Conservation (phyloP, 2,329 filamentous ascomycete genomes). For the Aspergillus proliferans region DNA sequence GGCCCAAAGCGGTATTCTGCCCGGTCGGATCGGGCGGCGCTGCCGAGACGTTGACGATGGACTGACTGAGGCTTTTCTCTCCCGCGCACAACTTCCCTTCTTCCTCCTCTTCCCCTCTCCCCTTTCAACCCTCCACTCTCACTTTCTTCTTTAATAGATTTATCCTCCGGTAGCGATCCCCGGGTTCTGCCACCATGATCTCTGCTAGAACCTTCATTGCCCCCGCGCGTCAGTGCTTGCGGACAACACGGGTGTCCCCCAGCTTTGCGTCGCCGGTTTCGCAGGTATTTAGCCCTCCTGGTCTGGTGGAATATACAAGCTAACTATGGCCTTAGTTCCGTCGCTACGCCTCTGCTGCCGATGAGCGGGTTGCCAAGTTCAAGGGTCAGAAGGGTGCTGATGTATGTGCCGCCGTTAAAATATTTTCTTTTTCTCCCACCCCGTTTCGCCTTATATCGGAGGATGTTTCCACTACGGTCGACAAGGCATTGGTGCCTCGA, state of each 20-base stretch:
- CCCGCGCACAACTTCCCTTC: conserved; percentile 19
- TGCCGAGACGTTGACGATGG: conserved; percentile 8
- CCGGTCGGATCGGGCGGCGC: conserved; percentile 18
- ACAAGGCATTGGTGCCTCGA: background rate
- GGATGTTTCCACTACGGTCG: conserved; percentile 15
- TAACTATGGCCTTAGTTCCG: conserved; percentile 43
- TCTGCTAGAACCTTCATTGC: conserved; percentile 70
- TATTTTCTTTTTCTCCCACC: conserved; percentile 9
- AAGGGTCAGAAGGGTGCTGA: conserved; percentile 81
- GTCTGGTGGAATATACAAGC: background rate
- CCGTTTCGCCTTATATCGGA: conserved; percentile 20
- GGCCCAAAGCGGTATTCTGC: conserved; percentile 9
- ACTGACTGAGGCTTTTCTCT: conserved; percentile 6
- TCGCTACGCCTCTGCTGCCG: conserved; percentile 50
- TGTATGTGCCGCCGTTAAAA: conserved; percentile 51
- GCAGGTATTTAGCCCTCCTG: conserved; percentile 48
- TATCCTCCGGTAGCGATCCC: conserved; percentile 7
- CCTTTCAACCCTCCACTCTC: conserved; percentile 4
- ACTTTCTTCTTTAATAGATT: conserved; percentile 19
- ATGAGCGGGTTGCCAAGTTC: conserved; percentile 83
- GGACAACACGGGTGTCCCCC: conserved; percentile 50
- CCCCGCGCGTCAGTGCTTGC: conserved; percentile 73
- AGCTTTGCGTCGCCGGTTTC: conserved; percentile 44
- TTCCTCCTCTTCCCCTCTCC: conserved; percentile 16
- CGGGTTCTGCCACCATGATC: conserved; percentile 61